phyloP scores from a whole-genome alignment of 1,284 basidiomycete species.

The Golubevia sp. region DNA sequence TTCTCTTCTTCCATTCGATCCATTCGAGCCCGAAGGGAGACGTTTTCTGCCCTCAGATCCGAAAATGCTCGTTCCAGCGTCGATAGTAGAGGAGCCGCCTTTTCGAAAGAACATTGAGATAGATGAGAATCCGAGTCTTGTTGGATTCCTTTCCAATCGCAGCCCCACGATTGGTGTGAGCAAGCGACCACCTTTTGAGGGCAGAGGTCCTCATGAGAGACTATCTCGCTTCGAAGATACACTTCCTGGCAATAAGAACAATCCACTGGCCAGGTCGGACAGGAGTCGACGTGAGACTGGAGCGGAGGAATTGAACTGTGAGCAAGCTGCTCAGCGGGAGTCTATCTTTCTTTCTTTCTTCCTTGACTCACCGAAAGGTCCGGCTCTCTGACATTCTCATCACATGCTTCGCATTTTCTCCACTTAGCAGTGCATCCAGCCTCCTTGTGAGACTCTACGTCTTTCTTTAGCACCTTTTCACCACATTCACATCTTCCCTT shows the following conservation, averaged over 20 bases:
- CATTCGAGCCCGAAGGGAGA: no score
- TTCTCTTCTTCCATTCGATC: no score
- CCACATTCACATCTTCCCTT: conserved; percentile 23
- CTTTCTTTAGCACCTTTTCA: conserved; percentile 37
- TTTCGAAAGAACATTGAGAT: conserved; percentile 22
- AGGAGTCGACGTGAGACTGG: conserved; percentile 6
- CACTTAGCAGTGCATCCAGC: conserved; percentile 19
- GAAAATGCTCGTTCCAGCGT: no score
- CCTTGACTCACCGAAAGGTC: conserved; percentile 14
- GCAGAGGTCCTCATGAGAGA: conserved; percentile 19
- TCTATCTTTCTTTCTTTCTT: conserved; percentile 16
- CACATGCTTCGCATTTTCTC: conserved; percentile 16
- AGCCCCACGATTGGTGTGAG: conserved; percentile 21
- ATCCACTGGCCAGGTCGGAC: conserved; percentile 1
- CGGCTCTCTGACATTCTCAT: conserved; percentile 8
- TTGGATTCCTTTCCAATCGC: conserved; percentile 24
- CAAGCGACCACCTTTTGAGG: conserved; percentile 16
- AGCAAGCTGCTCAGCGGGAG: conserved; percentile 4
- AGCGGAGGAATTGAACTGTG: no score
- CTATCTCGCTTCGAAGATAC: background rate
- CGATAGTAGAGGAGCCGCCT: no score
- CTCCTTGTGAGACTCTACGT: conserved; percentile 24
- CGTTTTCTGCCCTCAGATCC: no score
- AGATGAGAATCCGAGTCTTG: conserved; percentile 15
- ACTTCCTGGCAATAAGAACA: conserved; percentile 8